Base-by-base conservation (phyloP, 2,329 filamentous ascomycete species). In the Dactylellina parvicollis region DNA sequence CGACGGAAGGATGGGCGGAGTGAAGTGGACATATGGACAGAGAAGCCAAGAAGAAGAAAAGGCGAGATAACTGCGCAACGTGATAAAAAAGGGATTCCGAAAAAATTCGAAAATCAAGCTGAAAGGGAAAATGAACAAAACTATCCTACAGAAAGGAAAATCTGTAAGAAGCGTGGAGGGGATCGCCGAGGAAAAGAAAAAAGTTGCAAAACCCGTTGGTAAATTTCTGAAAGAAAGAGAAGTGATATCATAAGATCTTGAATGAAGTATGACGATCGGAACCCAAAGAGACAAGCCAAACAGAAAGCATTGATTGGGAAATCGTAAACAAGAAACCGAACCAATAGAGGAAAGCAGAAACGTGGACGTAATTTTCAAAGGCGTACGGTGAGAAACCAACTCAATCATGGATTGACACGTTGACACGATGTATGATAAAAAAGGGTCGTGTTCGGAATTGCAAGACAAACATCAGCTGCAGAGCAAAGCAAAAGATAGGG, bases 131-230 rank as follows among this genome's bases (percentile, higher is more conserved):
- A 30, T 54, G 69, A 66, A 28, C 46, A 54, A 49, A 61, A 54
- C 54, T 40, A 55, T 18, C 49, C 36, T 46, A 44, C 47, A 52
- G 38, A 74, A 66, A 73, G 56, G 47, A 57, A 38, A 10, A 44
- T 34, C 40, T 47, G 30, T n/a, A 54, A 54, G 46, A 50, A 44
- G 55, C n/a, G n/a, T n/a, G n/a, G n/a, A n/a, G n/a, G n/a, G n/a
- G n/a, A n/a, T n/a, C n/a, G n/a, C n/a, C n/a, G 79, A 75, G 78
- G 74, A 77, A 77, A 74, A 75, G 77, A 74, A 50, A 77, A 61
- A 75, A 72, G 77, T 60, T 73, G 75, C 75, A 32, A 32, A 56
- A 56, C 18, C 12, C 8, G 22, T 28, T 56, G 34, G 36, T 50
- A 52, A 62, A n/a, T n/a, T n/a, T n/a, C n/a, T n/a, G n/a, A n/a